Evolutionary conservation across 2,329 filamentous ascomycete species (phyloP).

Genomic region (Aspergillus tubingensis): DNA sequence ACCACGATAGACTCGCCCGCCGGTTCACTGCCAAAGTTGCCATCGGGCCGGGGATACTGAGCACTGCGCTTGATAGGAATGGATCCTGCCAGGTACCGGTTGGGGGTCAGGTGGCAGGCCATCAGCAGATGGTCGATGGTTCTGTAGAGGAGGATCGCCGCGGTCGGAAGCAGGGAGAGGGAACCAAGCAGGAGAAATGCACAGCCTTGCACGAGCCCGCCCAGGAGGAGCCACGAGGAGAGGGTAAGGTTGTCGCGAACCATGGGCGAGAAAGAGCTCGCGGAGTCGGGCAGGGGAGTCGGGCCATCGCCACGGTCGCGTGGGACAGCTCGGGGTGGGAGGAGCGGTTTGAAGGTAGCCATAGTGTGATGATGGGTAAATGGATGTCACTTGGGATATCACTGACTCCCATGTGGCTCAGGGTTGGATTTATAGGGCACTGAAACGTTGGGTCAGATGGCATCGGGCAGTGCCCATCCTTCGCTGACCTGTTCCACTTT

Average conservation of each 20-base stretch:
- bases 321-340: background rate
- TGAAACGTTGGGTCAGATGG: too few relatives aligned
- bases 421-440: too few relatives aligned
- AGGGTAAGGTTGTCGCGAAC: constrained; percentile 42
- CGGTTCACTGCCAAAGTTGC: constrained; percentile 44
- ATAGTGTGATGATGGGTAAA: background rate
- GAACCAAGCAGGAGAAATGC: constrained; percentile 35
- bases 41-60: constrained; percentile 40
- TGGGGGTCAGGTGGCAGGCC: constrained; percentile 35
- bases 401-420: too few relatives aligned
- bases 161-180: constrained; percentile 35
- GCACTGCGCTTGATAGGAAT: constrained; percentile 40
- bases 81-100: constrained; percentile 41
- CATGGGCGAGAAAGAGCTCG: background rate
- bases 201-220: constrained; percentile 42
- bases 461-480: too few relatives aligned
- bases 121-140: constrained; percentile 38
- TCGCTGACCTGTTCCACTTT: too few relatives aligned
- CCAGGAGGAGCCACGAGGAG: constrained; percentile 45
- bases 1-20: constrained; percentile 49
- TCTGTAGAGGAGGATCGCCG: constrained; percentile 36
- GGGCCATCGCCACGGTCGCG: background rate
- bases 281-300: background rate
- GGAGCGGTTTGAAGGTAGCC: constrained; percentile 5
- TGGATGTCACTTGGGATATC: background rate